Evolutionary conservation across 495 filamentous ascomycete genomes (phyloP), one percentile per base, ranked within the genome.

Genomic region (Neurospora sp.): DNA sequence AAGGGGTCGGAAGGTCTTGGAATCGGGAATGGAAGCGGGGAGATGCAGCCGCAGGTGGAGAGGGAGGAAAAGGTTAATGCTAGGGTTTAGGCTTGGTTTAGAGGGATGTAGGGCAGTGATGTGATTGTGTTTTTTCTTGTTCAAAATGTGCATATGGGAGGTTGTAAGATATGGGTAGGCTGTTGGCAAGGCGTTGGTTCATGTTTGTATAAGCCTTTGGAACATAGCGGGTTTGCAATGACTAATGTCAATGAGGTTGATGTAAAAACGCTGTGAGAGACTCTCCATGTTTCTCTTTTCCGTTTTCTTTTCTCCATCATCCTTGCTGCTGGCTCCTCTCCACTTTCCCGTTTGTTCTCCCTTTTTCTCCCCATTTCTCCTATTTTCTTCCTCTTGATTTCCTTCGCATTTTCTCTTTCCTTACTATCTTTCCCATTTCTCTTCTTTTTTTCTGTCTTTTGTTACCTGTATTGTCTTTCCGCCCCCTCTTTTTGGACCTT

Each of bases 1-100:
- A 72, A 76, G 70, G 75, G 76, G 59, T 19, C 28, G 28, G 54
- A 59, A 28, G 48, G 21, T 5, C 21, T 59, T 59, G 70, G 8
- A 2, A 6, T 13, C 24, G 34, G 36, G 38, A 11, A 45, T 24
- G 40, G 36, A 40, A 71, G 4, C 24, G 40, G 36, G 9, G 70
- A 40, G 21, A 31, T 71, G 28, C 70, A 71, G 19, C 48, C 70
- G 17, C 37, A 42, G 6, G 70, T 36, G 31, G 70, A 71, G 42
- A 24, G 31, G 39, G 70, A 34, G 6, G 40, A 71, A 17, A 62
- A 37, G 42, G 28, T 62, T 21, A 48, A 19, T 9, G 15, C 28
- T 38, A 17, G 42, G 6, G 36, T 71, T 28, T 62, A 42, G 70
- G 8, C 38, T 43, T 71, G 28, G 28, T 71, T 59, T 8, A 7